These are phyloP conservation scores for Irpex rosettiformis DNA, from an alignment of 1,284 basidiomycete genomes.

Conservation along the genomic window DNA sequence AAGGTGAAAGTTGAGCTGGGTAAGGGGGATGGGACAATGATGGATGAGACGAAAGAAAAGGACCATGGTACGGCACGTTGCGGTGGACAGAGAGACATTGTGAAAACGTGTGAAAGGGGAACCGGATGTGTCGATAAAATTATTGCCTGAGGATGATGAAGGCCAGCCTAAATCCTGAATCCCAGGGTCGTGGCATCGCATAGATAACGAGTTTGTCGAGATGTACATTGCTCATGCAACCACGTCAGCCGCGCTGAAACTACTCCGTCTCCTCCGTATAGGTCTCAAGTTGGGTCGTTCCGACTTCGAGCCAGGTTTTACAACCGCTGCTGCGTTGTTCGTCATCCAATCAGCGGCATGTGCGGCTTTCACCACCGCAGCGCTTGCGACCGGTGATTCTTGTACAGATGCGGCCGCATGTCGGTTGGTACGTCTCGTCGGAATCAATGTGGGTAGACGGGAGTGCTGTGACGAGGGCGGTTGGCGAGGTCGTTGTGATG, in stretches of 20 bases:
- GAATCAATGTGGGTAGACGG: constrained; percentile 63
- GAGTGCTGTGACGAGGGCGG: constrained; percentile 67
- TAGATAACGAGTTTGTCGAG: not conserved
- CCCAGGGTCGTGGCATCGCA: not conserved
- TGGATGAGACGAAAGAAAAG: too few relatives aligned
- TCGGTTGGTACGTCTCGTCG: constrained; percentile 43
- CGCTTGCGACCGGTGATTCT: constrained; percentile 41
- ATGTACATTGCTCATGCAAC: constrained; percentile 46
- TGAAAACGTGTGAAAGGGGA: too few relatives aligned
- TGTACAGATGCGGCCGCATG: constrained; percentile 48
- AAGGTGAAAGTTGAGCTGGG: too few relatives aligned
- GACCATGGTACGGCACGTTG: too few relatives aligned
- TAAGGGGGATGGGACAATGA: not conserved
- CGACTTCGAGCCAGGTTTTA: constrained; percentile 62
- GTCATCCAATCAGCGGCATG: constrained; percentile 67
- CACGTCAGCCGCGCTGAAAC: constrained; percentile 79
- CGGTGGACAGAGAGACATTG: too few relatives aligned
- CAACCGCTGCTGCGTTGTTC: constrained; percentile 63
- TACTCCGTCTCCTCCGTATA: constrained; percentile 71
- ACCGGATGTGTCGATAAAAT: not conserved
- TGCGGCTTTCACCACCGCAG: constrained; percentile 23
- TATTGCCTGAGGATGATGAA: not conserved
- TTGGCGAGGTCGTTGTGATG: constrained; percentile 35
- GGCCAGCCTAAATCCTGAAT: not conserved
- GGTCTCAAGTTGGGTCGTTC: constrained; percentile 68